Evolutionary conservation across 1,139 yeast genomes (phyloP), one percentile per base, ranked within the genome.

Genomic region (Magnusiomyces suaveolens): DNA sequence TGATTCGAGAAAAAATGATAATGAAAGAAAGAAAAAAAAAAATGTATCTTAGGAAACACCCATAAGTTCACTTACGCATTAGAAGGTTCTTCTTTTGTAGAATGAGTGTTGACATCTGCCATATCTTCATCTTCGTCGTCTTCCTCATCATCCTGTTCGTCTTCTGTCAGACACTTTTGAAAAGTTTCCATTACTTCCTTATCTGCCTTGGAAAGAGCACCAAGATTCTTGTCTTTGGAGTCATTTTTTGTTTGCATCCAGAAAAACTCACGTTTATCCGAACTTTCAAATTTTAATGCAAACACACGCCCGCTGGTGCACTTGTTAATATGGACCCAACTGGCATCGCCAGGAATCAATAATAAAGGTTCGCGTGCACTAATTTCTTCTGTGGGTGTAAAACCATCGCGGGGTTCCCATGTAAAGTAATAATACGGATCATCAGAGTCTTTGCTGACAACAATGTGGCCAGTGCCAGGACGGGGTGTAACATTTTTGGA

Each of bases 331-430:
- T 80, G 88, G 56, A 80, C 79, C 83, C 95, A 87, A 50, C 84
- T 81, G 47, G 90, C 95, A 66, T 92, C 97, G 1, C 97, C 97
- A 0, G 97, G 96, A 62, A 92, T 84, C 54, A 92, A 79, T 62
- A 89, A 77, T 61, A 89, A 75, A 63, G 86, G 94, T 53, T 72
- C 69, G 43, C 60, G 55, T 55, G 84, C 86, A 10, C 51, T 43
- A 23, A 50, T 52, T 47, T 76, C 74, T 21, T 59, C 61, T 12
- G 65, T 53, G 43, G 51, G 55, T 24, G 47, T 23, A 38, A 54
- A 56, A 2, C 65, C 66, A 46, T 78, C 82, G 46, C 80, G 72
- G 25, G 87, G 83, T 43, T 70, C 73, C 89, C 89, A 83, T 57
- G 72, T 73, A 60, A 83, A 79, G 66, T 76, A 78, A 60, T 82